Evolutionary conservation across 768 basidiomycete species (phyloP), one percentile per base, ranked within the genome.

Genomic region (Roridomyces roridus): DNA sequence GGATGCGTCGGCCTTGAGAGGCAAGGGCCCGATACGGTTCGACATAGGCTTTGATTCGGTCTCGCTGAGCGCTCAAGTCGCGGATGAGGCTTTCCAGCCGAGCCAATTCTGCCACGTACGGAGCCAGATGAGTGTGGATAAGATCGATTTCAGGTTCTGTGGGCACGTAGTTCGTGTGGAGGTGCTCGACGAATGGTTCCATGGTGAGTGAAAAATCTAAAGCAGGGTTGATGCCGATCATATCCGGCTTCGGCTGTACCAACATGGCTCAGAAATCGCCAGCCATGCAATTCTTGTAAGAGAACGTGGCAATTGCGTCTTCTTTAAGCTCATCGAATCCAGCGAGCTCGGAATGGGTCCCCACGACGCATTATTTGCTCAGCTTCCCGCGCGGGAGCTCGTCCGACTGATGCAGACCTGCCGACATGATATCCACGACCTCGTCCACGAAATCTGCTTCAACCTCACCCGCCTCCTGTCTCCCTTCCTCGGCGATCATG

Each of bases 311-410:
- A 34, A 34, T 34, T 15, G 11, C 2, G n/a, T n/a, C n/a, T 2
- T 34, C 31, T 34, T 8, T 34, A 34, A 10, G 31, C 31, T 34
- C 11, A 34, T 34, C 7, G 10, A 15, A 11, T 11, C 31, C 31
- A 34, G 31, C 15, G 31, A 34, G 31, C 31, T 34, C 11, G 31
- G 11, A 34, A 34, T 34, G 31, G 31, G 31, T 8, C 31, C 31
- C 7, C 56, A 57, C 50, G 49, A 51, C 14, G 44, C n/a, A 44
- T 42, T 57, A 29, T 57, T 57, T 12, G n/a, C 49, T 1, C 39
- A 42, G 5, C 39, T 57, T 5, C 29, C 49, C 2, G n/a, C 50
- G 2, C 44, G n/a, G 4, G 50, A 46, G 0, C 56, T 57, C 11
- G 28, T 46, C 4, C 15, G 20, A 0, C 50, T 57, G 8, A 51